Evolutionary conservation across 2,329 filamentous ascomycete species (phyloP).

Genomic region (Ambrosiella xylebori): DNA sequence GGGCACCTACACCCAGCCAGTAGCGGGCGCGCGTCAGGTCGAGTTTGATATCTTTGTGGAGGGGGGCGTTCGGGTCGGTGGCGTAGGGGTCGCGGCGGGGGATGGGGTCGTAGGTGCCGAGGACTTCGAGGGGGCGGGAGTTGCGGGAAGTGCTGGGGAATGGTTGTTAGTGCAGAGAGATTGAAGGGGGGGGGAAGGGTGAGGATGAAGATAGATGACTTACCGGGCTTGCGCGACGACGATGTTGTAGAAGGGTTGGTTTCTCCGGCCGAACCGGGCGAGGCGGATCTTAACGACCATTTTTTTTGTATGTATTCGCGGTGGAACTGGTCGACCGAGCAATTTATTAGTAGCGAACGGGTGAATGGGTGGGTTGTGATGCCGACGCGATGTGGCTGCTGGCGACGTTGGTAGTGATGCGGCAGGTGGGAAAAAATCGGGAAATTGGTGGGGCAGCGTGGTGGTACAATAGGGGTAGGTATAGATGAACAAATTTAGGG

Average conservation of each 20-base stretch:
- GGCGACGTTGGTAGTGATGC: background rate
- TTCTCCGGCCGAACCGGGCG: conserved; percentile 77
- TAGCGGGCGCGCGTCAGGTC: conserved; percentile 71
- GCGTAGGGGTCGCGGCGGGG: conserved; percentile 45
- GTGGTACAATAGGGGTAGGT: no score
- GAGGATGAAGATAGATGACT: conserved; percentile 16
- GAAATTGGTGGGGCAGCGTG: background rate
- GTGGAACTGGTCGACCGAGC: background rate
- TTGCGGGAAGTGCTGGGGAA: conserved; percentile 61
- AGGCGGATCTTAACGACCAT: conserved; percentile 89
- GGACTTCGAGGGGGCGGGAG: conserved; percentile 80
- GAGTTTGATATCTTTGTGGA: conserved; percentile 82
- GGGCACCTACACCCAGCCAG: conserved; percentile 92
- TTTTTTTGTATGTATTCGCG: background rate
- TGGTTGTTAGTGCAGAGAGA: background rate
- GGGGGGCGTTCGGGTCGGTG: conserved; percentile 35
- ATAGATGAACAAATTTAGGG: no score
- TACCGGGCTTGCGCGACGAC: conserved; percentile 87
- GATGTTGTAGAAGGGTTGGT: conserved; percentile 93
- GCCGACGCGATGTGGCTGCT: background rate
- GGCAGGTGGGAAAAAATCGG: background rate
- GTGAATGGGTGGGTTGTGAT: background rate
- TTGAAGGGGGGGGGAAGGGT: background rate
- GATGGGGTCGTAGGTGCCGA: conserved; percentile 59
- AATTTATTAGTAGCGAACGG: background rate